Conservation (phyloP, 208 protist species). For the Trypanosoma caninum region DNA sequence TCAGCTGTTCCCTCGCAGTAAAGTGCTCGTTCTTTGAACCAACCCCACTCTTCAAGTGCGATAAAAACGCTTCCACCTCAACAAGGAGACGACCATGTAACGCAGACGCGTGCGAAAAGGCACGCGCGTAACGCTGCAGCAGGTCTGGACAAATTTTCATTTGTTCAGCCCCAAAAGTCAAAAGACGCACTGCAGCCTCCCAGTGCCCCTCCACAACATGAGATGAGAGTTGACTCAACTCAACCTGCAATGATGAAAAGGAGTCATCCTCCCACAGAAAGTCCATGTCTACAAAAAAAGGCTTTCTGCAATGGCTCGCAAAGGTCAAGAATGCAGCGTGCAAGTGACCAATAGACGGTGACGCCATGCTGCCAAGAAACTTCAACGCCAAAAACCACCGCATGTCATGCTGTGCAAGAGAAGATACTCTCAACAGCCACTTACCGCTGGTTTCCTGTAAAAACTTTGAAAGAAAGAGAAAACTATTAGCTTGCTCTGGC, state of each 20-base stretch:
- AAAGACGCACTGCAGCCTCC: constrained; percentile 9
- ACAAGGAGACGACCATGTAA: not conserved
- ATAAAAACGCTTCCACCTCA: not conserved
- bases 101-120: not conserved
- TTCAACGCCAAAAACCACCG: constrained; percentile 13
- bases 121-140: not conserved
- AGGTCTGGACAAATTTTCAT: not conserved
- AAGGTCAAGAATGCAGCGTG: constrained; percentile 7
- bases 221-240: not conserved
- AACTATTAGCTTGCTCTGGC: not conserved
- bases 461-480: constrained; percentile 1
- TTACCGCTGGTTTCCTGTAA: not conserved
- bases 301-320: not conserved
- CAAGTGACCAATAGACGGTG: constrained; percentile 11
- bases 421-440: not conserved
- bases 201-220: not conserved
- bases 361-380: not conserved
- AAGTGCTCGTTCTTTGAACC: not conserved
- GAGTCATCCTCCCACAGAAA: constrained; percentile 17
- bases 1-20: not conserved
- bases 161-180: constrained; percentile 1
- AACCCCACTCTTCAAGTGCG: not conserved
- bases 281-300: constrained; percentile 5
- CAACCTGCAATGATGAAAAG: constrained; percentile 7
- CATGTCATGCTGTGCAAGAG: constrained; percentile 3